Base-by-base conservation (phyloP, 164 flowering plant genomes). In the Umbilicus rupestris region DNA sequence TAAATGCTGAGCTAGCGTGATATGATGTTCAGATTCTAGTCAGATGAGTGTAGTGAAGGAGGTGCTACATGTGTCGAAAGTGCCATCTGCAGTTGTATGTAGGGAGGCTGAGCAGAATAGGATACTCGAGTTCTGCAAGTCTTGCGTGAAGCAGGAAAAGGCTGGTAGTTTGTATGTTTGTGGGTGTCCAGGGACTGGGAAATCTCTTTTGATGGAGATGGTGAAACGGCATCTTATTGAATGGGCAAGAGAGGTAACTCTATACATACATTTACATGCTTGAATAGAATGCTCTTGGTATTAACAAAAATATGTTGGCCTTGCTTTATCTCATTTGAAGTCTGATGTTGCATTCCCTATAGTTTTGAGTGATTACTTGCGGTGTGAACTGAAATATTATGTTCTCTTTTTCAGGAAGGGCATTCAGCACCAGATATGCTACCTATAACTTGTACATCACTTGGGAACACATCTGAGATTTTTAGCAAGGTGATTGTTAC, bases 51-150 rank as follows among this genome's bases (percentile, higher is more conserved):
- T 72, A 0, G 89, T 84, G 73, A 94, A 88, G 76, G 96, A 88
- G 82, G 92, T 79, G 26, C 57, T 94, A 69, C 99, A 94, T 70
- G 86, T 91, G 7, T 89, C 97, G 0, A 85, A 79, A 5, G 73
- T 76, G 6, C 97, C 89, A 11, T 66, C 79, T 14, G 68, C 39
- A 12, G 72, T 81, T 20, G 78, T 82, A 33, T 87, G 92, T 67
- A 79, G 92, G 10, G 89, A 85, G 68, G 77, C 76, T 41, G 89
- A 83, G 76, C 83, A 80, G 62, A 80, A 70, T 28, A 77, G 69
- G 77, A 74, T 89, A 62, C 75, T 89, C 69, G 89, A 89, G 59
- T 94, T 90, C 71, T 89, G 95, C 68, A 88, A 85, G 81, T 60
- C 59, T 5, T 78, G 84, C 65, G 71, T 94, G 11, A 80, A 85